Evolutionary conservation across 2,329 filamentous ascomycete genomes (phyloP), one percentile per base, ranked within the genome.

Genomic region (Xylaria sp.): DNA sequence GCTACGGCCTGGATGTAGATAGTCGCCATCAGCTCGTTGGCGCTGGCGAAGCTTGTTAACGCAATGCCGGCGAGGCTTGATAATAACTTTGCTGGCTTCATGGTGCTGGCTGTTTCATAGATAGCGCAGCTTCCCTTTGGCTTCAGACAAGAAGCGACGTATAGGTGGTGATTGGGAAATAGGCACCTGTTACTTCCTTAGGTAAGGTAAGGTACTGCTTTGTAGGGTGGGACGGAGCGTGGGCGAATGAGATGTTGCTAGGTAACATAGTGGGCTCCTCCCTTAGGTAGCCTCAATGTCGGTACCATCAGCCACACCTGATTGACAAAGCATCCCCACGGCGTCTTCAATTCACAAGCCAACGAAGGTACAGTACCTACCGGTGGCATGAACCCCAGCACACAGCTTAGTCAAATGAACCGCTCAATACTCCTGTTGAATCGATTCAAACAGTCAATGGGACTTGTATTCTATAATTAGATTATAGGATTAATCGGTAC

Each of bases 1-100:
- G 74, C 68, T 63, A 87, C 72, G 54, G 83, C 79, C 64, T 87
- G 83, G 67, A 86, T 76, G 77, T 82, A 84, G 75, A 87, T 76
- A 60, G 83, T 74, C 31, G 80, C 81, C 31, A 79, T 83, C 62
- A 79, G 79, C 41, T 74, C 71, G 48, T 63, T 63, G 49, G 78
- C 76, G 37, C 67, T 69, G 61, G 77, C 78, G 43, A 80, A 67
- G 35, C 78, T 71, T 15, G 78, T 76, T 13, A 70, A 58, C 11
- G 67, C 69, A 46, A 77, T 64, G 62, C 78, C 77, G 65, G 77
- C 74, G n/a, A 85, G 71, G 51, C 78, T 73, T 27, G 78, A 74
- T 47, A 83, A 46, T 37, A 83, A 47, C 13, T 76, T 71, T 17
- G 75, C 63, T 64, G 77, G 66, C 68, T 76, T 80, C 82, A 84